These are phyloP conservation scores for Verticillium zaregamsianum DNA, from an alignment of 2,329 filamentous ascomycete genomes.

Conservation along the genomic window DNA sequence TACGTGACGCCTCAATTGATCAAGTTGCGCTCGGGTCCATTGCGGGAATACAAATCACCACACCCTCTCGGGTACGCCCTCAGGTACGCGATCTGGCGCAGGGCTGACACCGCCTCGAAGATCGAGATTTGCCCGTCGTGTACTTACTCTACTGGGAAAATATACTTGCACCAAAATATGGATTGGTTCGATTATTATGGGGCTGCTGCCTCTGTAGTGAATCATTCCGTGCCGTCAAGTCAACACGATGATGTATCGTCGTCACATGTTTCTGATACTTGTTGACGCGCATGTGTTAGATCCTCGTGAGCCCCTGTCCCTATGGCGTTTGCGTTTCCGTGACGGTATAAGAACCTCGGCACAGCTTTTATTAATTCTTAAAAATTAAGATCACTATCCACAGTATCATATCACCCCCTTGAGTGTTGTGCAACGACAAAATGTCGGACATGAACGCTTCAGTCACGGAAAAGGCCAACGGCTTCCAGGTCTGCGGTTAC, in stretches of 20 bases:
- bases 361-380: background rate
- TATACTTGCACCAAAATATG: background rate
- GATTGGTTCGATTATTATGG: background rate
- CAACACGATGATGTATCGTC: background rate
- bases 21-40: background rate
- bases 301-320: background rate
- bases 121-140: background rate
- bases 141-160: background rate
- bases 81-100: background rate
- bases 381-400: background rate
- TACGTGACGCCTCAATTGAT: background rate
- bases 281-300: background rate
- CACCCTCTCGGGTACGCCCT: background rate
- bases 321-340: too few relatives aligned
- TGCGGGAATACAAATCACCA: background rate
- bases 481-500: slow-evolving; percentile 68
- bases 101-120: background rate
- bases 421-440: slow-evolving; percentile 14
- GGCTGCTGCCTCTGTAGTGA: background rate
- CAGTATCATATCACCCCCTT: background rate
- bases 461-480: slow-evolving; percentile 57
- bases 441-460: slow-evolving; percentile 70
- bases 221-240: background rate
- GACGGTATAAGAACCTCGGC: background rate
- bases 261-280: background rate